Evolutionary conservation across 345 rosid genomes (phyloP).

Genomic region (Eucalyptus regnans): DNA sequence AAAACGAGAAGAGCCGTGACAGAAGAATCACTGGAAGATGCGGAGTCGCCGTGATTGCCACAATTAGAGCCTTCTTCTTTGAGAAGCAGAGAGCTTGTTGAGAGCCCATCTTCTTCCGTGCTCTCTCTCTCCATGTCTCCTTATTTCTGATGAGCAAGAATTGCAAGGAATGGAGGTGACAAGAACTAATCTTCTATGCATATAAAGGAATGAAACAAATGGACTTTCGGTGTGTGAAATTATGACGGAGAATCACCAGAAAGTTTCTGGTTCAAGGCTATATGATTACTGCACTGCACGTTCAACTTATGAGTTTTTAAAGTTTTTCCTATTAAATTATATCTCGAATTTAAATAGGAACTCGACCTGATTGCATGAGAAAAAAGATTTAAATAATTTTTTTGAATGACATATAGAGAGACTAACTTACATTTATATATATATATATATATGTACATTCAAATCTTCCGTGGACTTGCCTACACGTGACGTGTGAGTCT

Average conservation of each 20-base stretch:
- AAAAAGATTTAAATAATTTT: too few species aligned
- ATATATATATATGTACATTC: too few species aligned
- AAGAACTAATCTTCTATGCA: neutral
- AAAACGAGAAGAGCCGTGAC: constrained; percentile 13
- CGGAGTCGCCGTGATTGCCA: neutral
- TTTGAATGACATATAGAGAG: too few species aligned
- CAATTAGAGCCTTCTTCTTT: neutral
- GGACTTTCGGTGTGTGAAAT: neutral
- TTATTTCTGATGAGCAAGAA: neutral
- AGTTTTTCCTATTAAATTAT: neutral
- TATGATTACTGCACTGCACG: neutral
- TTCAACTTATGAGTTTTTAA: neutral
- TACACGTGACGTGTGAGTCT: too few species aligned
- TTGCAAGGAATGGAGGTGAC: neutral
- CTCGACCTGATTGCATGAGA: too few species aligned
- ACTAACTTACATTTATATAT: too few species aligned
- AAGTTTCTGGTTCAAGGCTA: neutral
- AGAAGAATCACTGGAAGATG: neutral
- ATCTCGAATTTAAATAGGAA: neutral
- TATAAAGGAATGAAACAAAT: neutral
- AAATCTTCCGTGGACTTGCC: too few species aligned
- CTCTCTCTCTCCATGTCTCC: neutral
- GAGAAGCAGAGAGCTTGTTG: neutral
- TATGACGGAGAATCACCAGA: neutral
- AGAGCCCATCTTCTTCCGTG: neutral